Evolutionary conservation across 306 rosid species (phyloP).

Genomic region (Vigna nakashimae): DNA sequence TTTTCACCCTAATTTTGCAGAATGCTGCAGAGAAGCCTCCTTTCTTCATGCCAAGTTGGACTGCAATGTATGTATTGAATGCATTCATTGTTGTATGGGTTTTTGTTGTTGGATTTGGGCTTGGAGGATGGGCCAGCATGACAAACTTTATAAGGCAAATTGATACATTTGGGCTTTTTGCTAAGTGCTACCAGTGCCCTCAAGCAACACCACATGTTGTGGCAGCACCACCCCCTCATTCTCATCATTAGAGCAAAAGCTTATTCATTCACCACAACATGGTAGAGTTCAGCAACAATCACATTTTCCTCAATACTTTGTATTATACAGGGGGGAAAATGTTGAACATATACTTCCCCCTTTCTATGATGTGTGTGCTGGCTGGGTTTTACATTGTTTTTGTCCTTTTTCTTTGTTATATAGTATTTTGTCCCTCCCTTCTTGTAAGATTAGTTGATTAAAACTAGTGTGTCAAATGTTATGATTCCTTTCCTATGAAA

Average conservation of each 20-base stretch:
- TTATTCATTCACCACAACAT: slow-evolving; percentile 9
- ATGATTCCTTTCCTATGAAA: slow-evolving; percentile 58
- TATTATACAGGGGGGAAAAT: slow-evolving; percentile 65
- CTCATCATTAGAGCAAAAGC: background rate
- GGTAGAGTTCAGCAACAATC: slow-evolving; percentile 11
- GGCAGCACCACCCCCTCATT: slow-evolving; percentile 18
- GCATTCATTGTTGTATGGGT: slow-evolving; percentile 81
- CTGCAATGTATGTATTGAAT: slow-evolving; percentile 73
- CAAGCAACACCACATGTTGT: slow-evolving; percentile 20
- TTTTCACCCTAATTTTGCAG: slow-evolving; percentile 41
- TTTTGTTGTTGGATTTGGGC: slow-evolving; percentile 84
- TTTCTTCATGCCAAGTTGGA: slow-evolving; percentile 81
- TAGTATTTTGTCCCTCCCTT: slow-evolving; percentile 17
- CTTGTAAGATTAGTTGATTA: slow-evolving; percentile 45
- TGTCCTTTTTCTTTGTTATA: slow-evolving; percentile 20
- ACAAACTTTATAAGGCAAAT: slow-evolving; percentile 12
- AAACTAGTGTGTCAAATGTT: slow-evolving; percentile 59
- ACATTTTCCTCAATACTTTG: slow-evolving; percentile 53
- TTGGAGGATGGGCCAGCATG: slow-evolving; percentile 54
- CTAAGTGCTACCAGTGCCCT: slow-evolving; percentile 70
- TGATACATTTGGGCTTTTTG: slow-evolving; percentile 19
- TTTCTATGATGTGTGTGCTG: slow-evolving; percentile 63
- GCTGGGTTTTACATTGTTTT: slow-evolving; percentile 39
- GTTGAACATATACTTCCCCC: slow-evolving; percentile 53
- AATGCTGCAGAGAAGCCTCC: slow-evolving; percentile 98